Base-by-base conservation (phyloP, 192 early-diverging fungal genomes). In the Coemansia sp. region DNA sequence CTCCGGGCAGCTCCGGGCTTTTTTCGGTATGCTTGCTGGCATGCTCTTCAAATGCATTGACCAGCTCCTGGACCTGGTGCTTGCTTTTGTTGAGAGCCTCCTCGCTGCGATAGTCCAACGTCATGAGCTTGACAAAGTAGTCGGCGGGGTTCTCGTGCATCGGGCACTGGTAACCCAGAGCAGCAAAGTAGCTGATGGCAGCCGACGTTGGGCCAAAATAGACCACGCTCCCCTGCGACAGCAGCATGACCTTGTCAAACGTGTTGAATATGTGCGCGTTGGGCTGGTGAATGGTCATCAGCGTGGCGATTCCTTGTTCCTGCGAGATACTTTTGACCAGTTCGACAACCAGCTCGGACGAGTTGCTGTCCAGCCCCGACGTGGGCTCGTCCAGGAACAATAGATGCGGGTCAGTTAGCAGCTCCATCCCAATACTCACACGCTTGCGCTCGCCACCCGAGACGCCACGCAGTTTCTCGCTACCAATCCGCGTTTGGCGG, bases 261-360 rank as follows among this genome's bases (percentile, higher is more conserved):
- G 89, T 76, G 18, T 81, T 80, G 75, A 88, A 95, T 44, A 93
- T 84, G 52, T 91, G 86, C 5, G 88, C 89, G 38, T 84, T 83
- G 19, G 95, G 95, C 71, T 95, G 94, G 65, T 97, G 95, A 58
- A 97, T 92, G 6, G 90, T 92, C 70, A 92, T 88, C 19, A 97
- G 75, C 8, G 94, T 83, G 6, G 91, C 90, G 23, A 86, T 87
- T 27, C 81, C 69, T 11, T 78, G 73, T 27, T 77, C 73, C 33
- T 79, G 67, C 2, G 88, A 84, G 22, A 92, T 74, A 48, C 81
- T 71, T 47, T 79, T 71, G 50, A 89, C 82, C 14, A 85, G 83
- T 66, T 86, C 78, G 29, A 87, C 82, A 3, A 90, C 71, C 44
- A 83, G 70, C 60, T 82, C 77, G 1, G 89, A 86, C 38, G 86